A percentile compares a stretch with the other conserved stretches of the same genome.
phyloP scores from a whole-genome alignment of 2,329 filamentous ascomycete genomes.

The Venturia carpophila region DNA sequence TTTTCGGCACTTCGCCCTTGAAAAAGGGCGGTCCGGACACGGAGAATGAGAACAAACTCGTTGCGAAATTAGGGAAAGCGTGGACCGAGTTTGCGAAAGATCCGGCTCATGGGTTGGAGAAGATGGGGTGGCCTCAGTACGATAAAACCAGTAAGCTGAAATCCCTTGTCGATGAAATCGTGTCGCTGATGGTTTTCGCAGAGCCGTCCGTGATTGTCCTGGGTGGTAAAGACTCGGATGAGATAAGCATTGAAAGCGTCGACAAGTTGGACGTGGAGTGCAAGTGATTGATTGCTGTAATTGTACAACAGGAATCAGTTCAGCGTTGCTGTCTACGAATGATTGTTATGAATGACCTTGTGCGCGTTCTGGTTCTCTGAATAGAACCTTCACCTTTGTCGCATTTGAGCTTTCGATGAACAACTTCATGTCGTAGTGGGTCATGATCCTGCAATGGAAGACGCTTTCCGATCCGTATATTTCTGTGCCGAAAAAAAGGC shows the following conservation, averaged over 20 bases:
- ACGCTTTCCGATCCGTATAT: too few species aligned
- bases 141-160: conserved; percentile 15
- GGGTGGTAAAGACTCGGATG: conserved; percentile 16
- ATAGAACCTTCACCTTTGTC: too few species aligned
- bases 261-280: conserved; percentile 11
- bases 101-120: conserved; percentile 28
- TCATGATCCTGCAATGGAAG: too few species aligned
- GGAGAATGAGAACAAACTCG: conserved; percentile 26
- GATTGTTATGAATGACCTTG: too few species aligned
- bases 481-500: too few species aligned
- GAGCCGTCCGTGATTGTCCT: conserved; percentile 18
- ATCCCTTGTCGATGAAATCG: not conserved
- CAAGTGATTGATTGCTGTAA: not conserved
- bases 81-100: conserved; percentile 37
- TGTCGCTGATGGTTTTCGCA: not conserved
- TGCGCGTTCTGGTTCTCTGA: too few species aligned
- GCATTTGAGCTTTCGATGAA: too few species aligned
- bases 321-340: too few species aligned
- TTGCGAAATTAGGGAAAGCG: conserved; percentile 32
- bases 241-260: conserved; percentile 17
- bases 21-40: conserved; percentile 22
- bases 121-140: conserved; percentile 19
- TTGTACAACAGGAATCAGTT: too few species aligned
- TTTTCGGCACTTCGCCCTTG: conserved; percentile 29
- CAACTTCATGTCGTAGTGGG: too few species aligned